Evolutionary conservation across 2,329 filamentous ascomycete species (phyloP).

Genomic region (Emergomyces orientalis): DNA sequence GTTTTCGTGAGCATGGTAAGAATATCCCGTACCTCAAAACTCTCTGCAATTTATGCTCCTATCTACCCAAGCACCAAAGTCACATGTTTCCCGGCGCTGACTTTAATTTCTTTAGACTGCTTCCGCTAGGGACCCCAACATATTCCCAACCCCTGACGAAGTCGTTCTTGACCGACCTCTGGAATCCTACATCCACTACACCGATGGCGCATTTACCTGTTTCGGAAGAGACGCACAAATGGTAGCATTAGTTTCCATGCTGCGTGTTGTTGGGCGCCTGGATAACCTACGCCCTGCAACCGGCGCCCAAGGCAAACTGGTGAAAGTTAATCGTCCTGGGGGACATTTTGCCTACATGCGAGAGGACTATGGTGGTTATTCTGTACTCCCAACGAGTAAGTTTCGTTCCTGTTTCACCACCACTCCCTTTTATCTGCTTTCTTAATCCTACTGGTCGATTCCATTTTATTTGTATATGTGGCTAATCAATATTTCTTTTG

Average conservation of each 20-base stretch:
- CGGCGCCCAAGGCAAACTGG: conserved; percentile 39
- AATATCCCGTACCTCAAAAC: background rate
- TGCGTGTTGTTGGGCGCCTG: conserved; percentile 38
- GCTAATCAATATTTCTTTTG: conserved; percentile 14
- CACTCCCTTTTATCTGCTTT: background rate
- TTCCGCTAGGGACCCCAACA: conserved; percentile 31
- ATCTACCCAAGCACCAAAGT: conserved; percentile 48
- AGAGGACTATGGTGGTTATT: conserved; percentile 43
- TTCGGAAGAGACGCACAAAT: conserved; percentile 36
- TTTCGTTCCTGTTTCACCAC: conserved; percentile 5
- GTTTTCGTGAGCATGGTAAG: conserved; percentile 50
- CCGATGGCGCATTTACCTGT: conserved; percentile 42
- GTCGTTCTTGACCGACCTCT: conserved; percentile 39
- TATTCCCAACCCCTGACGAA: conserved; percentile 30
- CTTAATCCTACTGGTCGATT: background rate
- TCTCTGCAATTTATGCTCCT: conserved; percentile 39
- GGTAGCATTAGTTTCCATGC: conserved; percentile 34
- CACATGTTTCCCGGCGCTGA: conserved; percentile 51
- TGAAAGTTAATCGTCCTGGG: conserved; percentile 40
- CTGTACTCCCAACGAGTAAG: conserved; percentile 41
- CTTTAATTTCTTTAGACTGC: conserved; percentile 18
- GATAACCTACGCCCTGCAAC: conserved; percentile 40
- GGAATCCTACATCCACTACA: conserved; percentile 37
- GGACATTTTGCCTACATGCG: conserved; percentile 43
- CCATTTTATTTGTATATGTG: background rate